These are phyloP conservation scores for Candida coleopterorum DNA, from an alignment of 805 yeast species.

Conservation along the genomic window DNA sequence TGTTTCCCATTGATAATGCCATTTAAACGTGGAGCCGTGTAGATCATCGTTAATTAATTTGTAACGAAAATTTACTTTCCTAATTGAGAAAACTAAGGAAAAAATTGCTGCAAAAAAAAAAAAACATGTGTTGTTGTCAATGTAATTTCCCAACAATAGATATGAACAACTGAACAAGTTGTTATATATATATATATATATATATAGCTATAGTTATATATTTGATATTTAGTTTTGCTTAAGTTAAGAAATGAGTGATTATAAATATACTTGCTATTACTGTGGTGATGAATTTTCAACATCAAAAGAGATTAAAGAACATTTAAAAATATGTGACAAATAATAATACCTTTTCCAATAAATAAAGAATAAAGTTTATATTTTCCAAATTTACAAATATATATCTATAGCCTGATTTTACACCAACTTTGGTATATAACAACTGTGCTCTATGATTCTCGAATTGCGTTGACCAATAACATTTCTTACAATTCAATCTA, in stretches of 20 bases:
- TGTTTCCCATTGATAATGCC: too few relatives aligned
- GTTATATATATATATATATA: neutral
- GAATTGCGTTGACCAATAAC: constrained; percentile 51
- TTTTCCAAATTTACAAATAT: too few relatives aligned
- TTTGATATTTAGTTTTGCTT: too few relatives aligned
- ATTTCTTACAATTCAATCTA: constrained; percentile 32
- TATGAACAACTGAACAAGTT: neutral
- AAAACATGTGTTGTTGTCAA: neutral
- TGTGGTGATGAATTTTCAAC: constrained; percentile 1
- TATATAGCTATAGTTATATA: too few relatives aligned
- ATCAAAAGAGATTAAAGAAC: constrained; percentile 1
- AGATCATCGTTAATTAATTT: too few relatives aligned
- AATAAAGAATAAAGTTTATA: too few relatives aligned
- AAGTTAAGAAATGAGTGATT: constrained; percentile 3
- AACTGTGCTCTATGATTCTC: constrained; percentile 55
- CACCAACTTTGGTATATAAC: constrained; percentile 49
- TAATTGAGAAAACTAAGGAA: neutral
- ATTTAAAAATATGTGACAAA: constrained; percentile 3
- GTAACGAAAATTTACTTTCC: neutral
- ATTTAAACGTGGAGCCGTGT: too few relatives aligned
- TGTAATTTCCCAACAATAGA: neutral
- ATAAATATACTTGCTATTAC: constrained; percentile 2
- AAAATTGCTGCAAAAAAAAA: neutral
- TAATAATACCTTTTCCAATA: too few relatives aligned
- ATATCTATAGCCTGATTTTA: constrained; percentile 35